Evolutionary conservation across 192 early-diverging fungal species (phyloP).

Genomic region (Backusella circina): DNA sequence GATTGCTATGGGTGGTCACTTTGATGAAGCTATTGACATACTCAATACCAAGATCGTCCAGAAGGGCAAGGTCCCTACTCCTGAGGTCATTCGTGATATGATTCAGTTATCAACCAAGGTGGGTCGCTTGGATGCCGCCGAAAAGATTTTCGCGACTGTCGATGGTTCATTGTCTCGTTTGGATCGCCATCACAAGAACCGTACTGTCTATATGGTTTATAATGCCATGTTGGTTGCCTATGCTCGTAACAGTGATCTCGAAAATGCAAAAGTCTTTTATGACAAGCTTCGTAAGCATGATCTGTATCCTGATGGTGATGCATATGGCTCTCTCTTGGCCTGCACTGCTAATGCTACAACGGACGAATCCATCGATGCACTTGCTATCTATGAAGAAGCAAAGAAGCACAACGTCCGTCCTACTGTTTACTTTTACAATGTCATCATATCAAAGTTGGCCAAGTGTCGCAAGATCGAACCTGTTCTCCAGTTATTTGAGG

Average conservation of each 20-base stretch:
- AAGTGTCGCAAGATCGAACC: constrained; percentile 49
- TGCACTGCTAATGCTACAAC: constrained; percentile 36
- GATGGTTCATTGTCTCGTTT: neutral
- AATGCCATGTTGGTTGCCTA: constrained; percentile 47
- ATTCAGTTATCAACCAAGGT: constrained; percentile 25
- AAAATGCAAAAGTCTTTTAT: constrained; percentile 43
- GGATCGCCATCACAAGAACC: neutral
- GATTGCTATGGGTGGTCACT: constrained; percentile 13
- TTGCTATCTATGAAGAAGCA: constrained; percentile 50
- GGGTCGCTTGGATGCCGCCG: constrained; percentile 7
- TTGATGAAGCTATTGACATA: constrained; percentile 20
- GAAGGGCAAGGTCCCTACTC: constrained; percentile 20
- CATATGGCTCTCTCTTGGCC: constrained; percentile 47
- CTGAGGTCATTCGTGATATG: constrained; percentile 31
- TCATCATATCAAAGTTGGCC: constrained; percentile 52
- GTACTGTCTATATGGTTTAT: constrained; percentile 3
- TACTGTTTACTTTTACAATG: constrained; percentile 56
- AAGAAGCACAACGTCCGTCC: constrained; percentile 46
- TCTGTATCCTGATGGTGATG: constrained; percentile 40
- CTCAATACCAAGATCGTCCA: constrained; percentile 23
- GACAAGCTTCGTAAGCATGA: constrained; percentile 14
- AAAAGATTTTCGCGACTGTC: constrained; percentile 16
- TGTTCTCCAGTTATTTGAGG: constrained; percentile 46
- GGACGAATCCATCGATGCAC: constrained; percentile 46
- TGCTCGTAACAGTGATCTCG: constrained; percentile 41